These are phyloP conservation scores for Globisporangium abappressorium DNA, from an alignment of 352 stramenopile species.

Conservation along the genomic window DNA sequence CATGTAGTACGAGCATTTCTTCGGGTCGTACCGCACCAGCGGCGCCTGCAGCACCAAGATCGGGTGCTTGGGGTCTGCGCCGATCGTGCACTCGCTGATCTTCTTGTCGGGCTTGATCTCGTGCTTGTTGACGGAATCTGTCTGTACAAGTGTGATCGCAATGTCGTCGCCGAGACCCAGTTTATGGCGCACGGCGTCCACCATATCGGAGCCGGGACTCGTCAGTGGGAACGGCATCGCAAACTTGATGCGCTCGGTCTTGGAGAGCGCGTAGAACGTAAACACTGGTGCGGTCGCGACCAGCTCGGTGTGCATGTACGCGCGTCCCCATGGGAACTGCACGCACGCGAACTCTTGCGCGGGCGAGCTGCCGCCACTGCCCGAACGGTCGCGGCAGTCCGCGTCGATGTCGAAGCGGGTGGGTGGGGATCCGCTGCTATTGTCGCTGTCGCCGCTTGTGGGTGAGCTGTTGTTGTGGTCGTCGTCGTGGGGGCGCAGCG, in stretches of 20 bases:
- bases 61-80: slow-evolving; percentile 51
- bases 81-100: slow-evolving; percentile 69
- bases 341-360: slow-evolving; percentile 54
- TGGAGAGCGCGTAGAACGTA: slow-evolving; percentile 72
- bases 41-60: slow-evolving; percentile 71
- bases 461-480: neutral
- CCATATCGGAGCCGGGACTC: slow-evolving; percentile 46
- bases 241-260: slow-evolving; percentile 69
- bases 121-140: slow-evolving; percentile 68
- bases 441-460: slow-evolving; percentile 6
- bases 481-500: slow-evolving; percentile 30
- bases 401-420: slow-evolving; percentile 8
- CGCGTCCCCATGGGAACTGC: slow-evolving; percentile 71
- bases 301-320: slow-evolving; percentile 59
- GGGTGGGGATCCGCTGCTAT: neutral
- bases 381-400: slow-evolving; percentile 14
- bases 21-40: slow-evolving; percentile 57
- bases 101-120: slow-evolving; percentile 55
- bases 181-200: slow-evolving; percentile 49
- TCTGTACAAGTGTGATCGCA: slow-evolving; percentile 67
- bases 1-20: slow-evolving; percentile 57
- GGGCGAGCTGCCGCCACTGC: slow-evolving; percentile 6
- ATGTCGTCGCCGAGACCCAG: slow-evolving; percentile 51
- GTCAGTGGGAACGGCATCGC: slow-evolving; percentile 56
- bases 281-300: slow-evolving; percentile 61